Evolutionary conservation across 805 yeast genomes (phyloP).

Genomic region (Barnettozyma siamensis): DNA sequence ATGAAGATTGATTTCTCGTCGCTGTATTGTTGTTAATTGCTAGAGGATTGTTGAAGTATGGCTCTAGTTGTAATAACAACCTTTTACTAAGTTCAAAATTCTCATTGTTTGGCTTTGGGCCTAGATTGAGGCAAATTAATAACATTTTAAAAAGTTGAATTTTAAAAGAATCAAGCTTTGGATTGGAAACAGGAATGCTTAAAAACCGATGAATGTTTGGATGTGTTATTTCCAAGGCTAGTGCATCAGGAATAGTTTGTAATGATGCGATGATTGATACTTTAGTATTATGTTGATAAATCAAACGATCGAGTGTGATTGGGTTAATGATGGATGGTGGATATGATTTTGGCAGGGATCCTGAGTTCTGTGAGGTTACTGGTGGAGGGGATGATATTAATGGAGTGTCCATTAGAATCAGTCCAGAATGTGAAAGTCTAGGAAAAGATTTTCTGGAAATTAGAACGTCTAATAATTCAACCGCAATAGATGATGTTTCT

Average conservation of each 20-base stretch:
- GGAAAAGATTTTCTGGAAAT: constrained; percentile 27
- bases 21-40: constrained; percentile 22
- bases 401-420: constrained; percentile 18
- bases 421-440: constrained; percentile 24
- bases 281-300: constrained; percentile 33
- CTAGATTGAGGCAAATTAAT: constrained; percentile 41
- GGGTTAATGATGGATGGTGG: not conserved
- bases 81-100: constrained; percentile 23
- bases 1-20: not conserved
- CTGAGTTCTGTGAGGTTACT: too few relatives aligned
- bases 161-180: constrained; percentile 32
- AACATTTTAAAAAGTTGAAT: constrained; percentile 39
- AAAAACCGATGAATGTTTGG: constrained; percentile 53
- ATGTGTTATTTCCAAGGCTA: constrained; percentile 48
- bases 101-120: not conserved
- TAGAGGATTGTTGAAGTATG: constrained; percentile 25
- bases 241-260: constrained; percentile 45
- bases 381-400: not conserved
- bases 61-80: constrained; percentile 40
- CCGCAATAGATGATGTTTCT: constrained; percentile 47
- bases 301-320: constrained; percentile 3
- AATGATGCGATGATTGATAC: constrained; percentile 46
- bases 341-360: constrained; percentile 29
- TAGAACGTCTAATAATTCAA: constrained; percentile 40
- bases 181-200: constrained; percentile 36